These are phyloP conservation scores for Alternaria burnsii DNA, from an alignment of 2,329 filamentous ascomycete genomes.

Conservation along the genomic window DNA sequence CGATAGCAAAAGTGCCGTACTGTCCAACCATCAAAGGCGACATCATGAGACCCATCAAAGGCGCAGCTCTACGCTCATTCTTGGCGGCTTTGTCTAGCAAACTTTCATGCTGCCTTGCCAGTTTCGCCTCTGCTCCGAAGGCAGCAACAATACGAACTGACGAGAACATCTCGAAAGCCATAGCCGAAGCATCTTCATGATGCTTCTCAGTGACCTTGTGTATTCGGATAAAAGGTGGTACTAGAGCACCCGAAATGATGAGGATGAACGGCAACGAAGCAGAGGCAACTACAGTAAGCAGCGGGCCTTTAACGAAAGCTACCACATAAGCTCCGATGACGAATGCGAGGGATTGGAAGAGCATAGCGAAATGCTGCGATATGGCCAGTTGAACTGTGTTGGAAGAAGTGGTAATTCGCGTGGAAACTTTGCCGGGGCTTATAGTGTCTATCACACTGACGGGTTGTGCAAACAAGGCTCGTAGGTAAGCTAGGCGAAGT, in stretches of 20 bases:
- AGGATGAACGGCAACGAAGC: constrained; percentile 54
- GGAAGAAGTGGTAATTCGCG: constrained; percentile 61
- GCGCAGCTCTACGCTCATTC: constrained; percentile 39
- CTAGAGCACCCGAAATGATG: constrained; percentile 38
- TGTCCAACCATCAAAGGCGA: constrained; percentile 45
- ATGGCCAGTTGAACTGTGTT: constrained; percentile 64
- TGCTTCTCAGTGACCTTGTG: constrained; percentile 44
- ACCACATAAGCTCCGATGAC: constrained; percentile 53
- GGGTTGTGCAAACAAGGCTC: constrained; percentile 59
- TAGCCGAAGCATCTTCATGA: constrained; percentile 47
- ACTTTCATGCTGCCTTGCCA: constrained; percentile 40
- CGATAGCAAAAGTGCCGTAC: constrained; percentile 50
- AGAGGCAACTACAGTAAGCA: constrained; percentile 61
- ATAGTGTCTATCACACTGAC: constrained; percentile 59
- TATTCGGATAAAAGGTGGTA: constrained; percentile 46
- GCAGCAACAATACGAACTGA: constrained; percentile 49
- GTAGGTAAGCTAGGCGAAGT: constrained; percentile 60
- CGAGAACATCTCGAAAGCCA: constrained; percentile 51
- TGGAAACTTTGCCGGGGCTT: constrained; percentile 60
- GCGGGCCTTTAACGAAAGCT: constrained; percentile 62
- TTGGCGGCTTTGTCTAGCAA: constrained; percentile 38
- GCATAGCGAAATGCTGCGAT: constrained; percentile 62
- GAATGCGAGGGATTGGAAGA: constrained; percentile 52
- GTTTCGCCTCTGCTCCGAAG: constrained; percentile 49
- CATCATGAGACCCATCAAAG: constrained; percentile 47